A percentile compares a stretch with the other conserved stretches of the same genome.
These are phyloP conservation scores for Chloris gayana DNA, from an alignment of 176 grass and related monocot genomes.

Conservation along the genomic window DNA sequence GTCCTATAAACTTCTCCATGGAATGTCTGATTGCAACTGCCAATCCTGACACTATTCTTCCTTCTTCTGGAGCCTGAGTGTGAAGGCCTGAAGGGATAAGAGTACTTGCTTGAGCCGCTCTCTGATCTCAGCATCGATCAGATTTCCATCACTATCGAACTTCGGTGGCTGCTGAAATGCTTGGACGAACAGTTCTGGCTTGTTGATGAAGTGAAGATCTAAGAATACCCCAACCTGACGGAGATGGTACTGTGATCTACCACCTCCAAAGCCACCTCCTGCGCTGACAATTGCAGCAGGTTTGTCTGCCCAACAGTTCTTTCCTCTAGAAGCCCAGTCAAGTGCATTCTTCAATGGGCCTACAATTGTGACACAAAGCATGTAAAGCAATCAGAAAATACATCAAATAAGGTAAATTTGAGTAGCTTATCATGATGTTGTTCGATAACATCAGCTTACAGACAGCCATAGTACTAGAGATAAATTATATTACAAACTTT, in stretches of 20 bases:
- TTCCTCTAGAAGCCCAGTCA: slow-evolving; percentile 86
- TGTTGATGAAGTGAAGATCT: slow-evolving; percentile 99
- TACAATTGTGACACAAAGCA: slow-evolving; percentile 22
- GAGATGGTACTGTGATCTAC: slow-evolving; percentile 80
- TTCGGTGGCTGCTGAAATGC: slow-evolving; percentile 62
- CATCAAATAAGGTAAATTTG: background rate
- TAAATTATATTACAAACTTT: background rate
- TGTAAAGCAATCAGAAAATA: slow-evolving; percentile 10
- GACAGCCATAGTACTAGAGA: background rate
- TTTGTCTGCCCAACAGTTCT: slow-evolving; percentile 85
- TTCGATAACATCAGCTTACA: background rate
- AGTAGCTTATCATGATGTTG: background rate
- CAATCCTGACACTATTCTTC: background rate
- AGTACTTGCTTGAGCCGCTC: slow-evolving; percentile 71
- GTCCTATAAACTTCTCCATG: background rate
- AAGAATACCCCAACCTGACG: slow-evolving; percentile 83
- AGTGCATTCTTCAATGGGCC: slow-evolving; percentile 92
- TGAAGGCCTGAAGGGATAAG: slow-evolving; percentile 80
- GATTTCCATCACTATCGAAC: slow-evolving; percentile 75
- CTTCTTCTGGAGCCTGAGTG: slow-evolving; percentile 54
- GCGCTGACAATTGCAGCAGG: slow-evolving; percentile 79
- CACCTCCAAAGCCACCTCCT: slow-evolving; percentile 67
- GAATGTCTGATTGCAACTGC: background rate
- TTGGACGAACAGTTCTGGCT: slow-evolving; percentile 70
- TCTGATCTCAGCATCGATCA: slow-evolving; percentile 61